phyloP scores from a whole-genome alignment of 129 eudicot genomes.

The Erigeron canadensis region DNA sequence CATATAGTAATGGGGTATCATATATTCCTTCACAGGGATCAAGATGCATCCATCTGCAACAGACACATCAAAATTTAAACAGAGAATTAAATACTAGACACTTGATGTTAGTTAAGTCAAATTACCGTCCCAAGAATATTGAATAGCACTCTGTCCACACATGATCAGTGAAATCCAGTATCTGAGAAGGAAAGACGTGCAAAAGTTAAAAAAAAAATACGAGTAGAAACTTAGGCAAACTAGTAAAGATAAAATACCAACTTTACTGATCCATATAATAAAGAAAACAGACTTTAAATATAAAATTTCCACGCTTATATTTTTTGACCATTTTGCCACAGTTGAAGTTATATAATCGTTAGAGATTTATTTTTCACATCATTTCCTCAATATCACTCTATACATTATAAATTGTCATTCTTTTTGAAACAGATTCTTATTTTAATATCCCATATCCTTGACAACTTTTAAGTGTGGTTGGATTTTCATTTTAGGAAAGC shows the following conservation, averaged over 20 bases:
- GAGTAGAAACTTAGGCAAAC: conserved; percentile 4
- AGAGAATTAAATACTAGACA: background rate
- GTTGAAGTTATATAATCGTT: background rate
- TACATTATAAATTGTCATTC: background rate
- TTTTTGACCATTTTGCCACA: background rate
- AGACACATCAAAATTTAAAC: conserved; percentile 10
- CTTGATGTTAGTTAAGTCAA: conserved; percentile 8
- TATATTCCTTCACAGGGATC: conserved; percentile 99
- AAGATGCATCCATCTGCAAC: conserved; percentile 98
- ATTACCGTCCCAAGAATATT: conserved; percentile 67
- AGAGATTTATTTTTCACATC: background rate
- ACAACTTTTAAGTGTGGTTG: background rate
- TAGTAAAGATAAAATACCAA: background rate
- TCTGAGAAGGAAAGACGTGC: conserved; percentile 40
- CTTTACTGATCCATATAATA: background rate
- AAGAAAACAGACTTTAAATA: background rate
- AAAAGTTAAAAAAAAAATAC: background rate
- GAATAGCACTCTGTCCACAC: conserved; percentile 99
- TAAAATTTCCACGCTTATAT: too few species aligned
- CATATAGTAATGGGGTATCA: conserved; percentile 87
- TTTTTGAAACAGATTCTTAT: background rate
- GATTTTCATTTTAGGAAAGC: background rate
- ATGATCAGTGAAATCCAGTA: conserved; percentile 82
- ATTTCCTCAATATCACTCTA: background rate
- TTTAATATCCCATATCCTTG: background rate